phyloP scores from a whole-genome alignment of 345 rosid species.

The Durio zibethinus region DNA sequence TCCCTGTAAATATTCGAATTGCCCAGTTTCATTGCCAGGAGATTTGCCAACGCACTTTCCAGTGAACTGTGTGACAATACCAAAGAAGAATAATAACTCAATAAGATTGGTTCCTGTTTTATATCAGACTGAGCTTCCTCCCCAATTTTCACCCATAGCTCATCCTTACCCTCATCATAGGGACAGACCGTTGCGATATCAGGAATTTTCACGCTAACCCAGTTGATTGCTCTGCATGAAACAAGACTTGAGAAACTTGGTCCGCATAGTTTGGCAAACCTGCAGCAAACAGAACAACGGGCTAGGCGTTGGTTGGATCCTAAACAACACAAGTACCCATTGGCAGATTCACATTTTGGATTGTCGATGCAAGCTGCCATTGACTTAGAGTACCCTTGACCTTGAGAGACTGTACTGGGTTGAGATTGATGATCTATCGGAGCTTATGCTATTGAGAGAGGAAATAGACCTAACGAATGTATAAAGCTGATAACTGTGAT shows the following conservation, averaged over 20 bases:
- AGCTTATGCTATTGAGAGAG: too few relatives aligned
- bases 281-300: background rate
- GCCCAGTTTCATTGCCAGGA: slow-evolving; percentile 19
- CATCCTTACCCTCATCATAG: background rate
- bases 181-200: too few relatives aligned
- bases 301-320: background rate
- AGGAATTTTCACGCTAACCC: too few relatives aligned
- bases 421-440: too few relatives aligned
- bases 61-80: slow-evolving; percentile 13
- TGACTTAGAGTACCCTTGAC: too few relatives aligned
- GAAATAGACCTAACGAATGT: too few relatives aligned
- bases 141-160: slow-evolving; percentile 15
- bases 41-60: slow-evolving; percentile 17
- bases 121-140: slow-evolving; percentile 18
- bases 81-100: slow-evolving; percentile 11
- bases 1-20: background rate
- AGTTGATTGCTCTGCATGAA: background rate
- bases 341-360: too few relatives aligned
- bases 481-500: too few relatives aligned
- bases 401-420: too few relatives aligned
- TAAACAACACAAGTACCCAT: too few relatives aligned
- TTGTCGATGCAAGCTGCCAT: slow-evolving; percentile 20
- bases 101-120: slow-evolving; percentile 20
- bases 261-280: slow-evolving; percentile 3
- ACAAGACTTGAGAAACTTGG: slow-evolving; percentile 11